phyloP scores from a whole-genome alignment of 768 basidiomycete species.

The Daedaleopsis sinensis region DNA sequence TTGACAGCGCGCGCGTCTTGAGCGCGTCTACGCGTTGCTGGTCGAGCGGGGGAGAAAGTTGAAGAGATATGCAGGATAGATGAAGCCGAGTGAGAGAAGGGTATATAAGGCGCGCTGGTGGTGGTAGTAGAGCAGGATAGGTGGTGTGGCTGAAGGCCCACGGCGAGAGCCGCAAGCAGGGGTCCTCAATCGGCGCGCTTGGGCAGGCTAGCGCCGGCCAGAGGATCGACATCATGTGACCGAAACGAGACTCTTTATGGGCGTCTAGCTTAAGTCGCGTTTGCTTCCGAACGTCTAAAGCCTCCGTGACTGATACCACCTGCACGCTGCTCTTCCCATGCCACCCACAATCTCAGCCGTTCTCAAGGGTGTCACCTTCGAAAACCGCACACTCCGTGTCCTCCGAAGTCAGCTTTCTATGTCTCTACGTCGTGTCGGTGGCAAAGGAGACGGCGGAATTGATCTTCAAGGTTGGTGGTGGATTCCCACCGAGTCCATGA shows the following conservation, averaged over 20 bases:
- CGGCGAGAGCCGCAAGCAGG: not conserved
- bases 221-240: not conserved
- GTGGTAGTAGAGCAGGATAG: too few species aligned
- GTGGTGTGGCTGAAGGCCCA: too few species aligned
- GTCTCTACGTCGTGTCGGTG: conserved; percentile 78
- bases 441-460: conserved; percentile 87
- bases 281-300: not conserved
- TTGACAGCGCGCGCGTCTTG: not conserved
- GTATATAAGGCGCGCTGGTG: too few species aligned
- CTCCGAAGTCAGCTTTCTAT: conserved; percentile 74
- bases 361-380: conserved; percentile 75
- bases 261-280: not conserved
- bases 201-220: not conserved
- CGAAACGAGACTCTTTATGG: not conserved
- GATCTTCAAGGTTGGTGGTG: conserved; percentile 95
- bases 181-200: not conserved
- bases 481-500: conserved; percentile 50
- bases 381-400: conserved; percentile 63
- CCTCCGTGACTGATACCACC: not conserved
- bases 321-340: not conserved
- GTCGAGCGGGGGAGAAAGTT: too few species aligned
- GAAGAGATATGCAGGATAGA: too few species aligned
- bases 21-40: not conserved
- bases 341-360: conserved; percentile 45
- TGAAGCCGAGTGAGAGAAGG: too few species aligned